Conservation (phyloP, 2,329 filamentous ascomycete species). For the Aspergillus versicolor region DNA sequence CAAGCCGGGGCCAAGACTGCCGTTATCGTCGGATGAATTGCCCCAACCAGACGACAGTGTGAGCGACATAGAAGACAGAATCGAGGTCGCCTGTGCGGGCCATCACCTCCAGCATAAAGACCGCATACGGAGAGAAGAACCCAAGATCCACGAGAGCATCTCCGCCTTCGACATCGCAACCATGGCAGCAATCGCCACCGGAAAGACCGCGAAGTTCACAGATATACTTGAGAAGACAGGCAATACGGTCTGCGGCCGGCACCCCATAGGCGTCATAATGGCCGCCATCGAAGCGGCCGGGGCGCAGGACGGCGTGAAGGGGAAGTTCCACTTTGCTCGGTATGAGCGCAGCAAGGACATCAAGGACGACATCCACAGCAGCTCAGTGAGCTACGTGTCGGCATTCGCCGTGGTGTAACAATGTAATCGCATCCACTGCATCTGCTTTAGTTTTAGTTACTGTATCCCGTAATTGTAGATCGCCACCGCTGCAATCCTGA, state of each 20-base stretch:
- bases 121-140: constrained; percentile 34
- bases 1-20: constrained; percentile 34
- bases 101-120: constrained; percentile 30
- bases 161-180: constrained; percentile 73
- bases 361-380: constrained; percentile 63
- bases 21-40: constrained; percentile 43
- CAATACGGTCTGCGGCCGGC: constrained; percentile 92
- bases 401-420: constrained; percentile 74
- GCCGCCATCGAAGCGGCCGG: constrained; percentile 72
- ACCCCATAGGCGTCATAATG: constrained; percentile 93
- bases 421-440: no score
- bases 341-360: constrained; percentile 86
- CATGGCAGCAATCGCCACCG: constrained; percentile 81
- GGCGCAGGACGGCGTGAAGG: constrained; percentile 38
- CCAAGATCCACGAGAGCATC: constrained; percentile 80
- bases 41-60: constrained; percentile 36
- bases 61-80: constrained; percentile 26
- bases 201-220: constrained; percentile 69
- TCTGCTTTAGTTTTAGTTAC: neutral
- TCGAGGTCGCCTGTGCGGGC: constrained; percentile 30
- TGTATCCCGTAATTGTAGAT: neutral
- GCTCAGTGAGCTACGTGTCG: constrained; percentile 92
- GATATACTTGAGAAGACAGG: constrained; percentile 67
- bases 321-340: constrained; percentile 73
- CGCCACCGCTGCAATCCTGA: neutral